phyloP scores from a whole-genome alignment of 2,329 filamentous ascomycete species.

The Penicillium sp. region DNA sequence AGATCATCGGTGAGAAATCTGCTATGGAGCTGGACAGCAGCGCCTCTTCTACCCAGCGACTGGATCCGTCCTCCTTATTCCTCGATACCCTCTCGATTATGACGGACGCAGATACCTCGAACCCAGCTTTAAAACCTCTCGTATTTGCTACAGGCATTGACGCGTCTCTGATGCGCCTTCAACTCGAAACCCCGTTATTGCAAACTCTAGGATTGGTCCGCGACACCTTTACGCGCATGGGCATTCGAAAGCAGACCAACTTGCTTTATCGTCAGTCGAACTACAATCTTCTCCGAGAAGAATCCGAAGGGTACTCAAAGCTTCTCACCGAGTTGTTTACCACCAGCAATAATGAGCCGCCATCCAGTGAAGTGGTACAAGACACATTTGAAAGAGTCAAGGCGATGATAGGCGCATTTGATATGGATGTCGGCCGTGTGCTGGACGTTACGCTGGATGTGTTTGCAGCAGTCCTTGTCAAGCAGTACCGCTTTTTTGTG shows the following conservation, averaged over 20 bases:
- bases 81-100: conserved; percentile 79
- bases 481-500: conserved; percentile 90
- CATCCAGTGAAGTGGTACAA: conserved; percentile 71
- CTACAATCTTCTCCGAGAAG: conserved; percentile 91
- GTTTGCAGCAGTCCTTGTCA: conserved; percentile 87
- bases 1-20: conserved; percentile 62
- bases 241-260: conserved; percentile 87
- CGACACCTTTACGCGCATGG: conserved; percentile 76
- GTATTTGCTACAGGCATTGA: conserved; percentile 70
- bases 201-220: conserved; percentile 75
- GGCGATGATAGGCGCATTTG: conserved; percentile 92
- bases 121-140: conserved; percentile 60
- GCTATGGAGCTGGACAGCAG: conserved; percentile 46
- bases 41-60: conserved; percentile 30
- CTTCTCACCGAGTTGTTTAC: conserved; percentile 94
- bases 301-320: conserved; percentile 95
- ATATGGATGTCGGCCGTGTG: conserved; percentile 90
- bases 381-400: conserved; percentile 90
- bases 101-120: conserved; percentile 64
- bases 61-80: conserved; percentile 68
- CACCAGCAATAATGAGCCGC: conserved; percentile 69
- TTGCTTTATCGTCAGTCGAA: conserved; percentile 92
- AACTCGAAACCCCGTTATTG: conserved; percentile 75
- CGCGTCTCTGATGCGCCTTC: conserved; percentile 67
- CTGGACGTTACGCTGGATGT: conserved; percentile 93